Percentiles rank a stretch among this genome's conserved stretches.
These are phyloP conservation scores for Chloranthus sessilifolius DNA, from an alignment of 164 flowering plant species.

Conservation along the genomic window DNA sequence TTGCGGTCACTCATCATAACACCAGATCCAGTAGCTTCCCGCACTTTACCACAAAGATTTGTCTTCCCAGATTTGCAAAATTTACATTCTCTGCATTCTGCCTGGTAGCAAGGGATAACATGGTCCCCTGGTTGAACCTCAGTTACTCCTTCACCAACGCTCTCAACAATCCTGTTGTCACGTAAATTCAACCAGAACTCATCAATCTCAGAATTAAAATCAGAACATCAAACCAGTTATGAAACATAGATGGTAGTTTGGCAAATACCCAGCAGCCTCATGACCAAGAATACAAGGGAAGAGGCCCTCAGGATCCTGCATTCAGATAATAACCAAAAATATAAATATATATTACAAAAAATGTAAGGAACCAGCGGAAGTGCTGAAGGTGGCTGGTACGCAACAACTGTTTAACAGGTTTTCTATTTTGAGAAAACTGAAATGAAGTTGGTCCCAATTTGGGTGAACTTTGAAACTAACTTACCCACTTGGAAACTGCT, in stretches of 20 bases:
- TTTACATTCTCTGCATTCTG: constrained; percentile 95
- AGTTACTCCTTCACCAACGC: constrained; percentile 99
- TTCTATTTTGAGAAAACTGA: too few species aligned
- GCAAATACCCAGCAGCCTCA: constrained; percentile 94
- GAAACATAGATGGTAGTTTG: too few species aligned
- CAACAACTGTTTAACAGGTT: too few species aligned
- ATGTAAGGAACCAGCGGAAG: too few species aligned
- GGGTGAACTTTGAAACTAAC: too few species aligned
- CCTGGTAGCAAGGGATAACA: constrained; percentile 96
- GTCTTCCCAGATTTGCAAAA: constrained; percentile 98
- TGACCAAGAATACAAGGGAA: constrained; percentile 99
- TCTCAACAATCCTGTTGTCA: constrained; percentile 84
- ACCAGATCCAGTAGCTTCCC: constrained; percentile 91
- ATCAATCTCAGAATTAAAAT: not conserved
- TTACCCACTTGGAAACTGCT: too few species aligned
- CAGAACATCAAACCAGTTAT: not conserved
- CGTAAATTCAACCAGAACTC: constrained; percentile 10
- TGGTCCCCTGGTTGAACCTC: constrained; percentile 97
- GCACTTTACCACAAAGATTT: constrained; percentile 93
- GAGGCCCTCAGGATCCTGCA: constrained; percentile 97
- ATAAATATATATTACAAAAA: too few species aligned
- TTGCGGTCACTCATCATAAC: constrained; percentile 91
- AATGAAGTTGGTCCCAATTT: too few species aligned
- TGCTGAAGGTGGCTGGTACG: too few species aligned
- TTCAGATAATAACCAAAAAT: not conserved